phyloP scores from a whole-genome alignment of 23 red algal species.

The Gracilariopsis chorda region DNA sequence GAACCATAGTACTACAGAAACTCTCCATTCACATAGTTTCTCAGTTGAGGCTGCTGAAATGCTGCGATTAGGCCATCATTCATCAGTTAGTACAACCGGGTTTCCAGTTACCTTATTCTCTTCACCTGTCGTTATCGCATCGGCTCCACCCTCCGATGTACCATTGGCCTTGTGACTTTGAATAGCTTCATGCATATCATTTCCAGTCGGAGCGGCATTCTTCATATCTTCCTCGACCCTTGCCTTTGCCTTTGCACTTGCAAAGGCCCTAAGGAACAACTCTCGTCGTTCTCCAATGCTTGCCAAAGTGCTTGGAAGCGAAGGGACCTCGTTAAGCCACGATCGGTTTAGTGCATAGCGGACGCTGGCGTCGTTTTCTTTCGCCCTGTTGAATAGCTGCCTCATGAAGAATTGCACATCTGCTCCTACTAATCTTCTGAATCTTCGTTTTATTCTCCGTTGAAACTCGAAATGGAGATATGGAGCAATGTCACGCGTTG shows the following conservation, averaged over 20 bases:
- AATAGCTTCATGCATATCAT: no score
- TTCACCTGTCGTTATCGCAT: no score
- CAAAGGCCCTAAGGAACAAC: not conserved
- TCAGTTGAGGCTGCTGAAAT: not conserved
- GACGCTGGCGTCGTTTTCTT: not conserved
- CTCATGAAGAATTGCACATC: not conserved
- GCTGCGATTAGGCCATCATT: not conserved
- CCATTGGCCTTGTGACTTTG: no score
- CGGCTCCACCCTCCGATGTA: no score
- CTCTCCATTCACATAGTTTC: no score
- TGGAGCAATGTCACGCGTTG: not conserved
- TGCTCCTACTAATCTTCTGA: not conserved
- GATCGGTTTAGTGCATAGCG: not conserved
- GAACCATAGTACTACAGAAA: no score
- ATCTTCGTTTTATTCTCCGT: not conserved
- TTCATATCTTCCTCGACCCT: constrained; percentile 9
- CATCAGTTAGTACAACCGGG: not conserved
- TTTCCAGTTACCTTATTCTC: no score
- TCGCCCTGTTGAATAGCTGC: constrained; percentile 11
- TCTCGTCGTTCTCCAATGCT: not conserved
- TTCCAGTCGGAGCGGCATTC: no score
- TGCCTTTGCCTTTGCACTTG: not conserved
- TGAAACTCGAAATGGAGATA: not conserved
- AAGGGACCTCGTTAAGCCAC: not conserved
- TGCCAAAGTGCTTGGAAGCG: not conserved